A percentile compares a stretch with the other conserved stretches of the same genome.
Conservation (phyloP, 148 eudicot genomes). For the Silene uniflora region DNA sequence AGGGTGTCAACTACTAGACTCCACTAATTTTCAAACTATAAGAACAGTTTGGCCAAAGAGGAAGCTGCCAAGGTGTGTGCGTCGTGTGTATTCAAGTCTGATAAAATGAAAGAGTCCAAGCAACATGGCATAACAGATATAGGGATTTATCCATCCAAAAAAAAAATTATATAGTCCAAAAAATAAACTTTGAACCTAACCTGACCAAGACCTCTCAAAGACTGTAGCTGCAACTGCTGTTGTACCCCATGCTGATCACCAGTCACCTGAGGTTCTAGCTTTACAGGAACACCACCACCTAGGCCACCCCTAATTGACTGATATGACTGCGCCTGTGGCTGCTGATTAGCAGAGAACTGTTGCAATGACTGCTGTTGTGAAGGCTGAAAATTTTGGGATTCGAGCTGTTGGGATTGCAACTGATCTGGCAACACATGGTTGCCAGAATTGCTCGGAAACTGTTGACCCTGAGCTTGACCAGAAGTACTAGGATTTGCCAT, state of each 20-base stretch:
- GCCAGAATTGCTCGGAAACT: slow-evolving; percentile 35
- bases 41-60: no score
- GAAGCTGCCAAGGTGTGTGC: no score
- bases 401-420: slow-evolving; percentile 53
- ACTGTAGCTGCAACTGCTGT: slow-evolving; percentile 52
- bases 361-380: slow-evolving; percentile 49
- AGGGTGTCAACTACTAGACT: no score
- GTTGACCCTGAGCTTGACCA: slow-evolving; percentile 41
- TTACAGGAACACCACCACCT: slow-evolving; percentile 48
- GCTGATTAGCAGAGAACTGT: slow-evolving; percentile 45
- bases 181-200: slow-evolving; percentile 41
- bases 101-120: no score
- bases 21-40: no score
- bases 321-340: slow-evolving; percentile 27
- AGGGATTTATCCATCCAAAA: no score
- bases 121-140: no score
- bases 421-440: slow-evolving; percentile 65
- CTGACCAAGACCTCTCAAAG: slow-evolving; percentile 54
- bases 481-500: slow-evolving; percentile 44
- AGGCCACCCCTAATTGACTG: slow-evolving; percentile 52
- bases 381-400: slow-evolving; percentile 52
- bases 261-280: slow-evolving; percentile 54
- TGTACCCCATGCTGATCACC: slow-evolving; percentile 41
- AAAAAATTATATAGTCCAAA: no score
- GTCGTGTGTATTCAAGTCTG: no score